Evolutionary conservation across 768 basidiomycete species (phyloP), one percentile per base, ranked within the genome.

Genomic region (Rubroboletus pulcherrimus): DNA sequence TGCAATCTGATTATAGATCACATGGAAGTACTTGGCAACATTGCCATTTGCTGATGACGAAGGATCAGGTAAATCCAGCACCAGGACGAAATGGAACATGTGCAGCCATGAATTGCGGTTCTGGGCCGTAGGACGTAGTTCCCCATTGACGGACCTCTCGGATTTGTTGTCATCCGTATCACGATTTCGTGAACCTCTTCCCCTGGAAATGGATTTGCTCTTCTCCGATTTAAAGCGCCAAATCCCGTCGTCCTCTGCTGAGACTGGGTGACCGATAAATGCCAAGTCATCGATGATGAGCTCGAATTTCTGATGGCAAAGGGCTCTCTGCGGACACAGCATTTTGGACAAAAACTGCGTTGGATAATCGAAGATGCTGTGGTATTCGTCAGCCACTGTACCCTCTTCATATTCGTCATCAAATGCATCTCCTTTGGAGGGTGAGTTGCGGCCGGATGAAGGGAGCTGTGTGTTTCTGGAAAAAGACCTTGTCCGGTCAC

Each of bases 291-390:
- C 94, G 26, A 97, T 87, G 39, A 91, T 73, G 31, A 99, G 81
- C 68, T 96, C 93, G 66, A 97, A 98, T 65, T 92, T 92, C 70
- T 93, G 91, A 71, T 99, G 93, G 64, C 93, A 97, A 70, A 94
- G 83, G 14, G 85, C 78, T 31, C 77, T 73, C 43, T 85, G 80
- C 0, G 96, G 94, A 56, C 88, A 89, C 3, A 98, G 78, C 60
- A 96, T 74, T 42, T 80, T 81, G 26, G 91, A 90, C 31, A 98
- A 78, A 65, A 93, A 90, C 56, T 89, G 86, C 7, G 87, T 75
- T 4, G 87, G 81, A 70, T 90, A 95, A 3, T 88, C 89, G 46
- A 98, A 80, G n/a, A 92, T 74, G 56, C 75, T 72, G 63, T 87
- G 83, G 63, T 89, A 88, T 58, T 85, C 83, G 53, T 77, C 71